These are phyloP conservation scores for Synchytrium microbalum DNA, from an alignment of 371 early-diverging fungal species.

Conservation along the genomic window DNA sequence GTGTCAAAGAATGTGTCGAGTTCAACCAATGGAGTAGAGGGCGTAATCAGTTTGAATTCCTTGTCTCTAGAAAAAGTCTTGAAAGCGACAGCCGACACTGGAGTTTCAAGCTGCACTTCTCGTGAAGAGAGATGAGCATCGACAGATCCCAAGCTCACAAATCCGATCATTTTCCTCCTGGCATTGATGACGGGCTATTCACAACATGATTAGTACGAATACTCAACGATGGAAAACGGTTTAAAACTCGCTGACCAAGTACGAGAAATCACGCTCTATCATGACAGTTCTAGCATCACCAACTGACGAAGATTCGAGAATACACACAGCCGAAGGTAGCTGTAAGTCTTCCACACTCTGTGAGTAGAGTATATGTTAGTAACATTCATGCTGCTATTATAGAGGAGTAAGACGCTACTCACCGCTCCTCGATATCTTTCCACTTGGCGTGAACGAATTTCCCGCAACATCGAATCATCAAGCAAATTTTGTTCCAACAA, in stretches of 20 bases:
- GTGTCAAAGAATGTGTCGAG: slow-evolving; percentile 62
- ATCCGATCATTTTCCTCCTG: slow-evolving; percentile 53
- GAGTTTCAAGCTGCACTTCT: not conserved
- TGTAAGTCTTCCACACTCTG: slow-evolving; percentile 84
- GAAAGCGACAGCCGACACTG: not conserved
- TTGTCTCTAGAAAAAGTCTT: slow-evolving; percentile 4
- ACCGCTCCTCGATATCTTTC: not conserved
- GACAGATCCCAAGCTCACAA: not conserved
- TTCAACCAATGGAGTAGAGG: slow-evolving; percentile 70
- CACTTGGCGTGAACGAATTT: not conserved
- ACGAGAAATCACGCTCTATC: slow-evolving; percentile 24
- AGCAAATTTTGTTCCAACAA: not conserved
- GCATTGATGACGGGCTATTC: slow-evolving; percentile 71
- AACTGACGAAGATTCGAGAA: slow-evolving; percentile 50
- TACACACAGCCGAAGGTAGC: slow-evolving; percentile 53
- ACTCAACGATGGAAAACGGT: too few relatives aligned
- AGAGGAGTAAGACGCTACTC: too few relatives aligned
- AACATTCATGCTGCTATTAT: too few relatives aligned
- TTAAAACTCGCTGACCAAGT: not conserved
- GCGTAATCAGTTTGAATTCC: slow-evolving; percentile 65
- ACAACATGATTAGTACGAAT: too few relatives aligned
- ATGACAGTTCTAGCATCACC: slow-evolving; percentile 65
- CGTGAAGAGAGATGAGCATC: not conserved
- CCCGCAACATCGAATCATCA: not conserved
- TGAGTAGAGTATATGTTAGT: too few relatives aligned